Percentiles rank a stretch among this genome's conserved stretches.
phyloP scores from a whole-genome alignment of 352 stramenopile genomes.

The Phytophthora cryptogea region DNA sequence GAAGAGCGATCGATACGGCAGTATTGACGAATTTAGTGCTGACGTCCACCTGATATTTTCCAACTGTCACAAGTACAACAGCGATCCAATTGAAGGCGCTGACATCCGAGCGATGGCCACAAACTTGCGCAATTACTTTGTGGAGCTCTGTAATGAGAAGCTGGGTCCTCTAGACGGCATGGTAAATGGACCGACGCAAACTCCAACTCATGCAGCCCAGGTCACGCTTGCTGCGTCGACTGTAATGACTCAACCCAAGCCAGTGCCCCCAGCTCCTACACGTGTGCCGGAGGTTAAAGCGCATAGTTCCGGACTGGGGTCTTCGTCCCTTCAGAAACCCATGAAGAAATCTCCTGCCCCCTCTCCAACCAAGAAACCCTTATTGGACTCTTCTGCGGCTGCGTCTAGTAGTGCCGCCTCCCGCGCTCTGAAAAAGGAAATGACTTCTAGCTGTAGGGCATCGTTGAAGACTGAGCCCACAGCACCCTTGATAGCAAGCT shows the following conservation, averaged over 20 bases:
- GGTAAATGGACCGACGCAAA: conserved; percentile 20
- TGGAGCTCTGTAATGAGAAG: conserved; percentile 73
- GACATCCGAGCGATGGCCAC: conserved; percentile 88
- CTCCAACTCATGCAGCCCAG: conserved; percentile 18
- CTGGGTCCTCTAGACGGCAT: conserved; percentile 48
- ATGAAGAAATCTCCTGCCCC: conserved; percentile 38
- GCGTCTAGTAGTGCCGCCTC: conserved; percentile 8
- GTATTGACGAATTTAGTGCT: conserved; percentile 79
- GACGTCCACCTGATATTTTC: conserved; percentile 89
- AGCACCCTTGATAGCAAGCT: background rate
- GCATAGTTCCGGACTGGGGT: conserved; percentile 6
- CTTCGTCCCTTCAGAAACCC: conserved; percentile 24
- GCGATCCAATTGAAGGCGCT: conserved; percentile 80
- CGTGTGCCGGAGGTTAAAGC: conserved; percentile 12
- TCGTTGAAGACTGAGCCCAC: conserved; percentile 7
- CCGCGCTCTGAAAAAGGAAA: conserved; percentile 26
- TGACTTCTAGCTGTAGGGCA: conserved; percentile 9
- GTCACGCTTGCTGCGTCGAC: conserved; percentile 1
- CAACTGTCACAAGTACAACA: conserved; percentile 91
- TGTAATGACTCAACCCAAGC: conserved; percentile 23
- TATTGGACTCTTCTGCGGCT: conserved; percentile 10
- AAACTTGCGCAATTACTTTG: conserved; percentile 82
- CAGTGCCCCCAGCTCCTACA: conserved; percentile 1
- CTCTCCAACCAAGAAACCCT: conserved; percentile 25
- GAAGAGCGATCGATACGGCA: conserved; percentile 81